Conservation (phyloP, 768 basidiomycete species). For the Lactifluus hygrophoroides region DNA sequence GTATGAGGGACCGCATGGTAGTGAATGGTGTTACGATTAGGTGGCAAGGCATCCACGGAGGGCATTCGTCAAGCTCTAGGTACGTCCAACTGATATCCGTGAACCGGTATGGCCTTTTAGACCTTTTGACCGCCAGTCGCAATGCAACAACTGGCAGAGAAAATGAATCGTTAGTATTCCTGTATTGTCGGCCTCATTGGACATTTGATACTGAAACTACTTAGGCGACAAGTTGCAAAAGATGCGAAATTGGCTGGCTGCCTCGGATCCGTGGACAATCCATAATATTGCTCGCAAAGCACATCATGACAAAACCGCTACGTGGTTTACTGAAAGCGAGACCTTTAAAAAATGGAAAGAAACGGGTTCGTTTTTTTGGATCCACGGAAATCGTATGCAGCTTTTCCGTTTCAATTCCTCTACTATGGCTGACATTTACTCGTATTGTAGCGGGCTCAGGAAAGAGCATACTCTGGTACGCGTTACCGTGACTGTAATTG, state of each 20-base stretch:
- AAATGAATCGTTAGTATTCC: background rate
- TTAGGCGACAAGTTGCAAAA: background rate
- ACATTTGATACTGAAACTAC: background rate
- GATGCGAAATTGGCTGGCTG: background rate
- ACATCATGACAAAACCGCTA: background rate
- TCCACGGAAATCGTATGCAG: too few species aligned
- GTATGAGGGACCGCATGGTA: background rate
- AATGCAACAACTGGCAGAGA: too few species aligned
- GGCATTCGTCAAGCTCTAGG: too few species aligned
- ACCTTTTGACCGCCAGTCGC: background rate
- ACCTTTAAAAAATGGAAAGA: background rate
- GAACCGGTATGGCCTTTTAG: background rate
- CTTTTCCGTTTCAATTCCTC: background rate
- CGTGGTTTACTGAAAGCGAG: background rate
- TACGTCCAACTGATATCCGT: too few species aligned
- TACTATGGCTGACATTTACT: background rate
- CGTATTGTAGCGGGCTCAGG: too few species aligned
- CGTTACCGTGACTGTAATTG: fast-evolving
- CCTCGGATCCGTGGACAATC: background rate
- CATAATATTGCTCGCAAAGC: background rate
- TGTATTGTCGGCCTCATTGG: background rate
- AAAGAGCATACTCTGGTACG: background rate
- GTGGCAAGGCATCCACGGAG: background rate
- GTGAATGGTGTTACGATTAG: background rate
- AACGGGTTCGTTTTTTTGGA: background rate